These are phyloP conservation scores for Tuber magnatum DNA, from an alignment of 495 filamentous ascomycete species.

Conservation along the genomic window DNA sequence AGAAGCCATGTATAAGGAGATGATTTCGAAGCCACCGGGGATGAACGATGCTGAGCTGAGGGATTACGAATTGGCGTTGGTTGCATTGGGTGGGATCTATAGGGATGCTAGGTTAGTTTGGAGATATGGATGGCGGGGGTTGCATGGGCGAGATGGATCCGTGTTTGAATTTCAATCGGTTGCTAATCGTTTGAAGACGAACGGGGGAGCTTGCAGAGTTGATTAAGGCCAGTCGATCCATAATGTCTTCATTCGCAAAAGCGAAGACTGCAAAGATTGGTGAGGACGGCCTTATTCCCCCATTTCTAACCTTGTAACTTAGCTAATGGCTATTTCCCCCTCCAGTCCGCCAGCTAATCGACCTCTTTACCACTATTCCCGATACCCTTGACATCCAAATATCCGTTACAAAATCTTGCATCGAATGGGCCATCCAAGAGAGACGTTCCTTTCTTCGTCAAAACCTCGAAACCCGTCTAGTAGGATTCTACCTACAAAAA, in stretches of 20 bases:
- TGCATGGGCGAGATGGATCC: conserved; percentile 10
- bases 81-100: conserved; percentile 85
- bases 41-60: conserved; percentile 73
- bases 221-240: conserved; percentile 79
- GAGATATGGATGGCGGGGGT: conserved; percentile 6
- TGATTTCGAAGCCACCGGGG: conserved; percentile 75
- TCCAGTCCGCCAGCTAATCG: conserved; percentile 89
- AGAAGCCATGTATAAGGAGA: conserved; percentile 74
- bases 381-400: conserved; percentile 89
- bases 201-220: conserved; percentile 82
- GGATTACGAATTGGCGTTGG: conserved; percentile 77
- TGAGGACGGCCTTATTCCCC: conserved; percentile 45
- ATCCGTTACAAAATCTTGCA: conserved; percentile 89
- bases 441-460: conserved; percentile 91
- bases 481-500: conserved; percentile 89
- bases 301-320: not conserved
- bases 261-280: conserved; percentile 98
- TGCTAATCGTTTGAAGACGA: conserved; percentile 41
- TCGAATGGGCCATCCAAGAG: conserved; percentile 96
- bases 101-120: conserved; percentile 66
- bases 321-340: not conserved
- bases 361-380: conserved; percentile 87
- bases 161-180: conserved; percentile 18
- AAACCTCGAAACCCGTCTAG: conserved; percentile 93
- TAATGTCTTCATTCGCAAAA: conserved; percentile 91